Conservation (phyloP, 2,329 filamentous ascomycete genomes). For the Fonsecaea multimorphosa region DNA sequence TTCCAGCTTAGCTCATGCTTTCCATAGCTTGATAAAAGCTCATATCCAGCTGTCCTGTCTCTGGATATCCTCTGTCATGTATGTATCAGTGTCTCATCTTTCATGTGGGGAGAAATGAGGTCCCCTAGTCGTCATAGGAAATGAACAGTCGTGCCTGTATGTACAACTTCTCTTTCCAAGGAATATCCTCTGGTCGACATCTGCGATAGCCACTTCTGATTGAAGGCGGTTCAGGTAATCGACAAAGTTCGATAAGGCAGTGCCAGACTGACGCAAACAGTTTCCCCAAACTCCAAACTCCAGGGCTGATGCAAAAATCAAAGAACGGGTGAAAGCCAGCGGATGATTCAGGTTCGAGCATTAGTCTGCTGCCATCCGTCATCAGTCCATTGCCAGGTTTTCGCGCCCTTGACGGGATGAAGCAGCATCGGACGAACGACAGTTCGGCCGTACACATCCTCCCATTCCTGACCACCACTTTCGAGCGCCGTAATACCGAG, state of each 20-base stretch:
- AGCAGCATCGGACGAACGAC: constrained; percentile 44
- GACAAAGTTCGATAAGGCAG: constrained; percentile 22
- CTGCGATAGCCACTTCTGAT: constrained; percentile 7
- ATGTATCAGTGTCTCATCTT: constrained; percentile 32
- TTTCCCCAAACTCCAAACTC: constrained; percentile 31
- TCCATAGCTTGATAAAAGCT: constrained; percentile 22
- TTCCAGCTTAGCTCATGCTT: constrained; percentile 24
- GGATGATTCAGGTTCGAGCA: constrained; percentile 34
- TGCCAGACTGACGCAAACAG: constrained; percentile 27
- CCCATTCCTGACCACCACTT: constrained; percentile 41
- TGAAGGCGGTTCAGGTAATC: constrained; percentile 11
- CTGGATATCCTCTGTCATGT: constrained; percentile 22
- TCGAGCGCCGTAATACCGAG: constrained; percentile 41
- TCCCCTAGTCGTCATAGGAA: constrained; percentile 24
- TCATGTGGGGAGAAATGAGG: constrained; percentile 8
- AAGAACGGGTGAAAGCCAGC: constrained; percentile 2
- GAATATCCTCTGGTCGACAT: constrained; percentile 15
- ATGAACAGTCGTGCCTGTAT: constrained; percentile 27
- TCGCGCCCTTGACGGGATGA: constrained; percentile 46
- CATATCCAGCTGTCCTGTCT: constrained; percentile 32
- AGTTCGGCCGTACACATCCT: constrained; percentile 41
- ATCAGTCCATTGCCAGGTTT: constrained; percentile 42
- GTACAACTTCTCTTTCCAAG: constrained; percentile 26
- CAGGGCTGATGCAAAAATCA: constrained; percentile 29
- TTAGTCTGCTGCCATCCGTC: constrained; percentile 39